Evolutionary conservation across 768 basidiomycete genomes (phyloP), one percentile per base, ranked within the genome.

Genomic region (Dentipellis fragilis): DNA sequence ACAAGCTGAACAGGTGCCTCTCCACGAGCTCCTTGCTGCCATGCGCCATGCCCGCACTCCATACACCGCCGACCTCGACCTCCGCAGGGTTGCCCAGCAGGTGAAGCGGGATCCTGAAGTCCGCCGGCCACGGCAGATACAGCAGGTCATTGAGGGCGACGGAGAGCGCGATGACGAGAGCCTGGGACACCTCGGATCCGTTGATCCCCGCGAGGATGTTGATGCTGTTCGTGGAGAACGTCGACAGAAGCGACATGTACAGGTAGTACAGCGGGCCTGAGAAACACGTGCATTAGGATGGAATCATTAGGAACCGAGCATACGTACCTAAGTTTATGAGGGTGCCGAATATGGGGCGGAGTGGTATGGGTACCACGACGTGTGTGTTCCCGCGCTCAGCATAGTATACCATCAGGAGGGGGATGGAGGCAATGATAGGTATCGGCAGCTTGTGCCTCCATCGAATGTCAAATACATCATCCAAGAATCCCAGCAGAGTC

Each of bases 121-220:
- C 83, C 11, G 87, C 62, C 12, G 87, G 82, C 88, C 87, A 89
- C 1, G 93, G 92, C n/a, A 99, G 80, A 71, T 93, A 98, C 35
- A 99, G 73, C 14, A 95, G 71, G 65, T 98, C 96, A 67, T 99
- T 99, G 47, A 94, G 59, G 57, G 89, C 84, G 60, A 99, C 86
- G 0, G 93, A 96, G 10, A 91, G 58, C 3, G 91, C 89, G 60
- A 99, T 98, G 57, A 98, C 82, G 48, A 96, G 73, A 0, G 94
- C 89, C 71, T 99, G 96, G 58, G 84, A 81, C 59, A 89, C 92
- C 76, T 99, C 96, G 4, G 95, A 85, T 10, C 95, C 96, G 67
- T 99, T 98, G 61, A 97, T 89, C 9, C 95, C 96, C 10, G 96
- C 96, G 16, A 98, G 84, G 62, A 99, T 98, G 70, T 99, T 99